Conservation (phyloP, 2,329 filamentous ascomycete species). For the Xylaria sp. region DNA sequence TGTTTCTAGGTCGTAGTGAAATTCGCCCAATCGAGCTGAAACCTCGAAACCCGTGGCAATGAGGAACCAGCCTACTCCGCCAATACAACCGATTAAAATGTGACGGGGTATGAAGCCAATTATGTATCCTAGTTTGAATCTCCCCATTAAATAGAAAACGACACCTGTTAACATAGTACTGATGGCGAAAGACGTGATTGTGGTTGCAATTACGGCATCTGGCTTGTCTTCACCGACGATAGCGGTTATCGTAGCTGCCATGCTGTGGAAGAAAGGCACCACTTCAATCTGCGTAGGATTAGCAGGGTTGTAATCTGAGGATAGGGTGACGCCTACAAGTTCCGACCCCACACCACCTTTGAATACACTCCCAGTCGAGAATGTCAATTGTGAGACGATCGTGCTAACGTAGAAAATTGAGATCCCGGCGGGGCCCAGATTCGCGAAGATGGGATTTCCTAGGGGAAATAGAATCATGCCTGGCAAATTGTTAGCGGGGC, state of each 20-base stretch:
- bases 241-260: conserved; percentile 86
- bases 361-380: conserved; percentile 87
- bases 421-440: conserved; percentile 89
- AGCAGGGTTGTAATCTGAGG: conserved; percentile 11
- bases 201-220: conserved; percentile 89
- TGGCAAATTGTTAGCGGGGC: conserved; percentile 38
- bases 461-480: conserved; percentile 95
- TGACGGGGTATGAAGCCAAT: conserved; percentile 97
- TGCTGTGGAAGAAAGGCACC: conserved; percentile 98
- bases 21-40: conserved; percentile 82
- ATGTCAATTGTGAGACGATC: conserved; percentile 89
- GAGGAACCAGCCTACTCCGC: conserved; percentile 94
- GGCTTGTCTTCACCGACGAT: conserved; percentile 80
- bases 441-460: conserved; percentile 82
- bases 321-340: conserved; percentile 62
- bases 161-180: conserved; percentile 90
- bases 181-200: conserved; percentile 86
- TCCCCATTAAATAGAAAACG: conserved; percentile 90
- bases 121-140: conserved; percentile 85
- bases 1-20: conserved; percentile 81
- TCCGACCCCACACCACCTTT: conserved; percentile 92
- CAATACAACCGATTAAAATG: conserved; percentile 96
- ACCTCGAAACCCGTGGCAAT: conserved; percentile 92
- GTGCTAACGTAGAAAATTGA: conserved; percentile 99
- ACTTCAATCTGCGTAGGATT: conserved; percentile 77